Percentiles rank a stretch among this genome's conserved stretches.
phyloP scores from a whole-genome alignment of 208 protist genomes.

The Polymyxa betae region DNA sequence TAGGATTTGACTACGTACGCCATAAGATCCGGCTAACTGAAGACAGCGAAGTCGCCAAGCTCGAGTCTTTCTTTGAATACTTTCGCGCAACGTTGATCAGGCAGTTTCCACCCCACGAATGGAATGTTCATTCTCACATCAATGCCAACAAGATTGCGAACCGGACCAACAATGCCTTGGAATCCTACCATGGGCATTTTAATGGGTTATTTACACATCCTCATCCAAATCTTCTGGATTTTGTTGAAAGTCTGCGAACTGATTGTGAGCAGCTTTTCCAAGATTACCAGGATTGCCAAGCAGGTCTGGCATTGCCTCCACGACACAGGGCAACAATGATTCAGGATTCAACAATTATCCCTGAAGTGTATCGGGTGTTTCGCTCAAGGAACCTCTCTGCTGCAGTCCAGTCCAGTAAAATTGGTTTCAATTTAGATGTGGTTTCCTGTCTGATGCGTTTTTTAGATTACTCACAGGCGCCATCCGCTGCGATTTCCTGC shows the following conservation, averaged over 20 bases:
- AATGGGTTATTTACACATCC: neutral
- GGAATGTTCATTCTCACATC: neutral
- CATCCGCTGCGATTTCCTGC: no score
- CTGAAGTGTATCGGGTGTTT: no score
- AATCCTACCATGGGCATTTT: neutral
- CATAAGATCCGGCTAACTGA: neutral
- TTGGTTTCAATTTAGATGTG: no score
- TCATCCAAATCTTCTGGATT: neutral
- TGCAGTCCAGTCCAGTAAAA: no score
- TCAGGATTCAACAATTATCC: no score
- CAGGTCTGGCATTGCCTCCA: no score
- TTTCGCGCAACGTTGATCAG: neutral
- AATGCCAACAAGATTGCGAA: neutral
- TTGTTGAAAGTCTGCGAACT: neutral
- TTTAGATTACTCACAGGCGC: no score
- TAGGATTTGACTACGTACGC: neutral
- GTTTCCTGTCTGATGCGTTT: no score
- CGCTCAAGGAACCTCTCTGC: no score
- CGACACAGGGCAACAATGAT: no score
- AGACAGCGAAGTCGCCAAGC: neutral
- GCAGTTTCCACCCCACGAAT: neutral
- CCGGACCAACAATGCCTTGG: neutral
- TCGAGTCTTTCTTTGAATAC: neutral
- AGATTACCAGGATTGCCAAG: no score
- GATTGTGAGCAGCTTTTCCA: no score